These are phyloP conservation scores for Phytophthora palmivora DNA, from an alignment of 352 stramenopile species.

Conservation along the genomic window DNA sequence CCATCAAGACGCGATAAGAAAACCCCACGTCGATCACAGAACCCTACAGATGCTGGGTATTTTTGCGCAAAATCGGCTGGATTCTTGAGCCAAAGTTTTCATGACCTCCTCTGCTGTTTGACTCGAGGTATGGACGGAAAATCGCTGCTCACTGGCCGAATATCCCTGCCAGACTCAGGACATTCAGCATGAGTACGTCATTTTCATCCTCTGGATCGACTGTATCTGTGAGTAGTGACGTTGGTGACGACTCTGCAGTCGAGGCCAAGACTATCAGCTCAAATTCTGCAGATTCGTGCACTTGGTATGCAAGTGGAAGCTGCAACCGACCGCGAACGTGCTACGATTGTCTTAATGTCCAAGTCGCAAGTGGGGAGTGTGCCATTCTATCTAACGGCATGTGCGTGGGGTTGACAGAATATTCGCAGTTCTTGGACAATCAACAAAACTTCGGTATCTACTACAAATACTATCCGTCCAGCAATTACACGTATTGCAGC, in stretches of 20 bases:
- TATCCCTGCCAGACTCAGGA: not conserved
- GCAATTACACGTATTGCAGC: slow-evolving; percentile 43
- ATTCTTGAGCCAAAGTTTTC: slow-evolving; percentile 17
- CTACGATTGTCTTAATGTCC: slow-evolving; percentile 65
- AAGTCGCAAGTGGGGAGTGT: slow-evolving; percentile 25
- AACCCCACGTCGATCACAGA: slow-evolving; percentile 11
- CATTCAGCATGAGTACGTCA: slow-evolving; percentile 21
- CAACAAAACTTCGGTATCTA: slow-evolving; percentile 27
- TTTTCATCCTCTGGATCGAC: slow-evolving; percentile 25
- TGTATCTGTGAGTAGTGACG: slow-evolving; percentile 1
- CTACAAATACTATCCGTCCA: slow-evolving; percentile 42
- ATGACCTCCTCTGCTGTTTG: slow-evolving; percentile 16
- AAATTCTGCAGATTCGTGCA: slow-evolving; percentile 38
- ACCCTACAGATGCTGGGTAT: slow-evolving; percentile 28
- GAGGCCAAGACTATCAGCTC: slow-evolving; percentile 35
- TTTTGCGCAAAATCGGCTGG: slow-evolving; percentile 18
- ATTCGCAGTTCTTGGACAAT: slow-evolving; percentile 21
- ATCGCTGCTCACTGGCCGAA: slow-evolving; percentile 6
- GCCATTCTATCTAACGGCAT: slow-evolving; percentile 34
- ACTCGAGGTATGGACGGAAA: slow-evolving; percentile 22
- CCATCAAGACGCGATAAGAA: slow-evolving; percentile 3
- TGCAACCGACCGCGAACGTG: slow-evolving; percentile 55
- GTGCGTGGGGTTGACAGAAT: slow-evolving; percentile 33
- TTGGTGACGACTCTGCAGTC: slow-evolving; percentile 6
- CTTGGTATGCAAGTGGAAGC: slow-evolving; percentile 37